Conservation (phyloP, 495 filamentous ascomycete genomes). For the Daldinia vernicosa region DNA sequence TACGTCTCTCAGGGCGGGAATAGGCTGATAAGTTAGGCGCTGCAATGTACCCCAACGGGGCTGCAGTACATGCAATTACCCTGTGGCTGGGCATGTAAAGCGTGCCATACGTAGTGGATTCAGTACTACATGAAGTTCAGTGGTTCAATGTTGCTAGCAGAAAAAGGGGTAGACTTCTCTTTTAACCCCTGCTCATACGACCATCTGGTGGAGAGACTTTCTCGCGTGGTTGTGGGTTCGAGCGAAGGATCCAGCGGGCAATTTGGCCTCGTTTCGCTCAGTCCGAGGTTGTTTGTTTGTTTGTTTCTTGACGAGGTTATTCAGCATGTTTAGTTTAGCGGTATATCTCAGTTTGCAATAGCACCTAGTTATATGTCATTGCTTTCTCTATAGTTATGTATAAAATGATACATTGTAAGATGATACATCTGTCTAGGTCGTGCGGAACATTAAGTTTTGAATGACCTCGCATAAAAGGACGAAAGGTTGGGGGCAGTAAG, state of each 20-base stretch:
- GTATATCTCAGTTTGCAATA: background rate
- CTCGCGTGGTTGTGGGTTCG: slow-evolving; percentile 39
- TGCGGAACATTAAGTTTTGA: background rate
- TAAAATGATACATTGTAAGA: background rate
- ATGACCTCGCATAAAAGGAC: background rate
- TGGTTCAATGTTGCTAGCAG: slow-evolving; percentile 26
- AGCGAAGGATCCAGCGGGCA: slow-evolving; percentile 25
- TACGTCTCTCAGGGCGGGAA: background rate
- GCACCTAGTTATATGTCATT: too few species aligned
- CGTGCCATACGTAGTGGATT: slow-evolving; percentile 30
- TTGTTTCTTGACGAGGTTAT: slow-evolving; percentile 9
- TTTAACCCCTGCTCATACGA: slow-evolving; percentile 33
- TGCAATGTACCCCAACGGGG: slow-evolving; percentile 27
- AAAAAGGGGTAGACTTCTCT: slow-evolving; percentile 35
- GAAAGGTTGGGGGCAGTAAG: background rate
- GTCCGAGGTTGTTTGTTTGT: background rate
- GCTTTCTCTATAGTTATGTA: too few species aligned
- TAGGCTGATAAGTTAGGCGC: slow-evolving; percentile 10
- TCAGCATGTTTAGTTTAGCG: background rate
- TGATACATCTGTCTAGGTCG: background rate
- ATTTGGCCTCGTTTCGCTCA: slow-evolving; percentile 10
- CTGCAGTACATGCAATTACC: slow-evolving; percentile 36
- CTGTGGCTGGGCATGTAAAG: slow-evolving; percentile 40
- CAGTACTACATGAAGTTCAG: slow-evolving; percentile 19
- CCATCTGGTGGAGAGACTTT: slow-evolving; percentile 31